A percentile compares a stretch with the other conserved stretches of the same genome.
phyloP scores from a whole-genome alignment of 2,329 filamentous ascomycete genomes.

The Graphium sp. region DNA sequence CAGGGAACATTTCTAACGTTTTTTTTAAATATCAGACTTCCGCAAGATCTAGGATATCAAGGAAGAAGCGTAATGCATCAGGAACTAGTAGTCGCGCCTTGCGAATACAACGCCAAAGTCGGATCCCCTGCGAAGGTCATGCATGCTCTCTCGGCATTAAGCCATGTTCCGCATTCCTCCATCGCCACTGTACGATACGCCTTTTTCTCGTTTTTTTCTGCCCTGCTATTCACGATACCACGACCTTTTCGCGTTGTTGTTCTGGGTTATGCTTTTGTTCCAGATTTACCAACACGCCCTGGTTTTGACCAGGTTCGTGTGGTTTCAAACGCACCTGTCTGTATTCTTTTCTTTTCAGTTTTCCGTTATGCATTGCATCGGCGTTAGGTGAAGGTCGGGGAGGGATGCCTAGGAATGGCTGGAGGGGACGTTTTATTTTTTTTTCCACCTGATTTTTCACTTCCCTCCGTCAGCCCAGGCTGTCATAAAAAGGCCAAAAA shows the following conservation, averaged over 20 bases:
- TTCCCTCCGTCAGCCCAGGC: no score
- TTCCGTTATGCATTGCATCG: constrained; percentile 34
- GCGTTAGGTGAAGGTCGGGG: constrained; percentile 22
- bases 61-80: background rate
- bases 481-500: constrained; percentile 16
- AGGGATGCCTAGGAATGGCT: constrained; percentile 6
- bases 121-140: background rate
- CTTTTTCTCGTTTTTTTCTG: constrained; percentile 4
- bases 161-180: no score
- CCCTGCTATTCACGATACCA: constrained; percentile 23
- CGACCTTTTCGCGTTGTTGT: constrained; percentile 20
- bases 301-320: constrained; percentile 11
- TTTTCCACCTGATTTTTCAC: no score
- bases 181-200: background rate
- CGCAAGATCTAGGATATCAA: constrained; percentile 30
- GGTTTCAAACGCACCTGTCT: no score
- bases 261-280: constrained; percentile 7
- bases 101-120: background rate
- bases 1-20: constrained; percentile 4
- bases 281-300: constrained; percentile 3
- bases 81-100: constrained; percentile 3
- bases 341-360: constrained; percentile 18
- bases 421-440: constrained; percentile 14
- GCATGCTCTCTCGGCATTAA: no score
- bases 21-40: constrained; percentile 24